Base-by-base conservation (phyloP, 345 rosid genomes). In the Citrus inodora region DNA sequence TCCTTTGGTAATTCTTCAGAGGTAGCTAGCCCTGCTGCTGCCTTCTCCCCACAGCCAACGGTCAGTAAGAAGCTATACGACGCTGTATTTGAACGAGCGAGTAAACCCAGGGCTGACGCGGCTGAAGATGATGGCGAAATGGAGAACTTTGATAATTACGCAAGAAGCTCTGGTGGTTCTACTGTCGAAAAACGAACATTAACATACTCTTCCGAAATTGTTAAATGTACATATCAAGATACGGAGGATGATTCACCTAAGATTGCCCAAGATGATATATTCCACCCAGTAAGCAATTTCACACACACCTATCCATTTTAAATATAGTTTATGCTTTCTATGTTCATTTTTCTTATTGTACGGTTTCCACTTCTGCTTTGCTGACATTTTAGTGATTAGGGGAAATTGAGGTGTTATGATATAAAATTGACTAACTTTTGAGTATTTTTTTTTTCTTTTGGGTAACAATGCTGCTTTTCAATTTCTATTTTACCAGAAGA, bases 11-110 rank as follows among this genome's bases (percentile, higher is more conserved):
- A 83, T 86, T 84, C 88, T 76, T 75, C 83, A 10, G 83, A 80
- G 77, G 65, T 71, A 42, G 73, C 77, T 73, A 83, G 81, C 78
- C 85, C 88, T 60, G 67, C 83, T 59, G 71, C 81, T 60, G 78
- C 81, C 35, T 79, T 81, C 71, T 83, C 87, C 67, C 81, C 90
- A 60, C 86, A 83, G 80, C 88, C 92, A 51, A 86, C 81, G 89
- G 89, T 88, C 62, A 88, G 93, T 71, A 87, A 86, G 80, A 89
- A 83, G 67, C 46, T 89, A 38, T 88, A 87, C 40, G 90, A 91
- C 40, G 73, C 85, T 70, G 83, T 87, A 9, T 85, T 88, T 46
- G 67, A 76, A 64, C 77, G 76, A 74, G 76, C 84, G 75, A 81
- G 61, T 61, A 83, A 76, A 60, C 86, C 88, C 22, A 75, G 71